phyloP scores from a whole-genome alignment of 805 yeast species.

The Nakazawaea wyomingensis region DNA sequence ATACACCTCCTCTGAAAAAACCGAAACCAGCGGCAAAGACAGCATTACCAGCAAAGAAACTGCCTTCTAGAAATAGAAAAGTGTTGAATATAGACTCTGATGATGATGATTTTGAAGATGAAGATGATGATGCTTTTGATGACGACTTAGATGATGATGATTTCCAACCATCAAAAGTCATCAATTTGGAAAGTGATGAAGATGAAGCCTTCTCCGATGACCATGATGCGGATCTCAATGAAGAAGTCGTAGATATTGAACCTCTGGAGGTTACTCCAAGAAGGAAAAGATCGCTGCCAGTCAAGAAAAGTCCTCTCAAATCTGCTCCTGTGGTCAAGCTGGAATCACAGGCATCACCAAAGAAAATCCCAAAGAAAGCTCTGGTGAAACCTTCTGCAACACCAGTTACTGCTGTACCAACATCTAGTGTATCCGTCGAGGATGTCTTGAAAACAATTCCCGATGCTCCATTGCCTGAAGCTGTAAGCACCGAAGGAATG shows the following conservation, averaged over 20 bases:
- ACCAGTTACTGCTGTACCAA: too few species aligned
- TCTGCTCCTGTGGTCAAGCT: constrained; percentile 2
- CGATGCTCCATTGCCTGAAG: constrained; percentile 64
- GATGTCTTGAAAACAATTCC: constrained; percentile 61
- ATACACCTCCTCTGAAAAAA: constrained; percentile 7
- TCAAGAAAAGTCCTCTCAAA: constrained; percentile 5
- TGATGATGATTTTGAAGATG: constrained; percentile 7
- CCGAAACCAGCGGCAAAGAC: constrained; percentile 5
- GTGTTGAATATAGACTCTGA: constrained; percentile 1
- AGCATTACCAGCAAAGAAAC: too few species aligned
- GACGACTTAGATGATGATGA: constrained; percentile 21
- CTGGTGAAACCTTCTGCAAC: not conserved
- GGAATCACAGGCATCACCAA: not conserved
- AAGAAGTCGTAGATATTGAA: constrained; percentile 4
- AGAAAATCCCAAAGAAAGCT: not conserved
- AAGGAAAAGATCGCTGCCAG: constrained; percentile 3
- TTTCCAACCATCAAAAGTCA: constrained; percentile 15
- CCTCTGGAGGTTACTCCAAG: not conserved
- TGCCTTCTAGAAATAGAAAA: constrained; percentile 4
- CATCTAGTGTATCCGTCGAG: constrained; percentile 35
- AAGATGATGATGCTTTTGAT: constrained; percentile 21
- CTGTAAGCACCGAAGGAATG: constrained; percentile 44
- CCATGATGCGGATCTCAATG: too few species aligned
- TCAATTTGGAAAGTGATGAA: constrained; percentile 16
- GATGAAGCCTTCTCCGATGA: constrained; percentile 10